Base-by-base conservation (phyloP, 108 stramenopile genomes). In the Nitzschia inconspicua region DNA sequence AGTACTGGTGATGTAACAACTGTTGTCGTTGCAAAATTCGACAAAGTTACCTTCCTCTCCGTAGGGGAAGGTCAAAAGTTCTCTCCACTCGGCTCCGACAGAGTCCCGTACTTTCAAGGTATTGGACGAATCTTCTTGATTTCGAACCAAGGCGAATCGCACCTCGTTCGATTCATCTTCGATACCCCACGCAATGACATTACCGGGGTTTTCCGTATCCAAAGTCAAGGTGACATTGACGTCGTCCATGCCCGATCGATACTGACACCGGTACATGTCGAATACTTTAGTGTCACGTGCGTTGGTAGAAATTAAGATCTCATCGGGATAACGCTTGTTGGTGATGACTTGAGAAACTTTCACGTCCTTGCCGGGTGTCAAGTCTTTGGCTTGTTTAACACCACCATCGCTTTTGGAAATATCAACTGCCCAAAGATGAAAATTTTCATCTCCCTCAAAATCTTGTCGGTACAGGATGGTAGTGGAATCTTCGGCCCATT, bases 391-490 rank as follows among this genome's bases (percentile, higher is more conserved):
- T 16, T 58, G 62, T 3, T 35, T 49, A 19, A 36, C 34, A 2
- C 37, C 37, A 0, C n/a, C 37, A 39, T 11, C 37, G n/a, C 27
- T 6, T 37, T 34, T 5, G 9, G 49, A 40, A 27, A 47, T 40
- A 51, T 56, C 60, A 18, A 84, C 66, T 39, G 76, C 73, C 66
- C 66, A 84, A 26, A 84, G 41, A 56, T 84, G 83, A 65, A 80
- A 84, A 42, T 81, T 72, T 53, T 80, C 79, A 44, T 82, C 72
- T 19, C 79, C 84, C 27, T 68, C 70, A 19, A 37, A 32, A 60
- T 85, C 84, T 62, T 82, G 70, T 50, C 76, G 62, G 47, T 79
- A 85, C 30, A 85, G 58, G 30, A 85, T 59, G 10, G 84, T 77
- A 24, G 39, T 30, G 24, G 37, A 37, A 25, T 49, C 47, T 16